Base-by-base conservation (phyloP, 1,284 basidiomycete species). In the Volvariella surrecta region DNA sequence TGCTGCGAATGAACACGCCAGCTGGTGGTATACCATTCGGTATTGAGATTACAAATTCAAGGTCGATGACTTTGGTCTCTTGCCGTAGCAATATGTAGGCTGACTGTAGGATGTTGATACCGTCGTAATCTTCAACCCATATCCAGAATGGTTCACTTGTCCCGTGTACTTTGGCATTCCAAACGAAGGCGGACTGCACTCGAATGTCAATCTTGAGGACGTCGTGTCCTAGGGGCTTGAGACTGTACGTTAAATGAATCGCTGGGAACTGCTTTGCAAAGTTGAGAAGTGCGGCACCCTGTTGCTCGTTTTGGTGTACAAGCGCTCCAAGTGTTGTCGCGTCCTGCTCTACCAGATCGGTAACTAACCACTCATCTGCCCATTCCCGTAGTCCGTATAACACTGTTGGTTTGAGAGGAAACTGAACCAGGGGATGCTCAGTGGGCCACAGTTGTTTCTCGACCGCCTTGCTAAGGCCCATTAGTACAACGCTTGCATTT, bases 361-460 rank as follows among this genome's bases (percentile, higher is more conserved):
- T 63, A 17, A 92, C 74, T 8, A 85, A 71, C 54, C 86, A 81
- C 32, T 98, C 90, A 57, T 91, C 90, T 3, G 85, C 90, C 73
- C 87, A 93, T 48, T 73, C 73, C 49, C 83, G 74, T 15, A 99
- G 69, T 44, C 82, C 85, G 64, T 89, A 81, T 43, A 97, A 59
- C 3, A 93, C 76, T 35, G 93, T 89, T n/a, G 64, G 61, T 50
- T 85, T 88, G 16, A 98, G 72, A 37, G 70, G 58, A 57, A 88
- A 83, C 59, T 97, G 90, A 51, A 71, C 76, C 30, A 99, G 67
- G 3, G 95, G 96, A 51, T 99, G 90, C 43, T 95, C 89, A 60
- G 88, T 98, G 1, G 94, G 90, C 96, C 96, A 99, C 55, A 97
- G 68, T 15, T 91, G 81, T 56, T 88, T 86, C 61, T 95, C 91